phyloP scores from a whole-genome alignment of 1,284 basidiomycete genomes.

The Cutaneotrichosporon cyanovorans region DNA sequence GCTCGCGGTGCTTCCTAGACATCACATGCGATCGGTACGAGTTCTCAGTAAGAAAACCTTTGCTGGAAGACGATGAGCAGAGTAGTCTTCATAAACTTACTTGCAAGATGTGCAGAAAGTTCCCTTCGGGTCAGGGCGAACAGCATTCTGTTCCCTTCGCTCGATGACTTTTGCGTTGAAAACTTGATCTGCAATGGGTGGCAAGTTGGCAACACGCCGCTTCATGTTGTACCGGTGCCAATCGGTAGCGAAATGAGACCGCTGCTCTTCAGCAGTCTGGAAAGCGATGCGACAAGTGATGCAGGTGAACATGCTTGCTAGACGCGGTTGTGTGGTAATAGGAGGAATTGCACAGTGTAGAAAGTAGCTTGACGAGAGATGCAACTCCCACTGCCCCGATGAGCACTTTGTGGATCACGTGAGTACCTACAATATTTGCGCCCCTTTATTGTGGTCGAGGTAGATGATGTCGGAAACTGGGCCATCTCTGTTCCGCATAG shows the following conservation, averaged over 20 bases:
- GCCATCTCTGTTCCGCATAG: no score
- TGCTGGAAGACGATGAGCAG: conserved; percentile 61
- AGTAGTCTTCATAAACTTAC: conserved; percentile 55
- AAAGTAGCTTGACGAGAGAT: no score
- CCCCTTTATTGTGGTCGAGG: no score
- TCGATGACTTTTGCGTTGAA: conserved; percentile 92
- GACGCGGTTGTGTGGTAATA: conserved; percentile 1
- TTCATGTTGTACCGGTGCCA: conserved; percentile 99
- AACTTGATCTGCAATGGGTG: conserved; percentile 67
- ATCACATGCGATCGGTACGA: conserved; percentile 79
- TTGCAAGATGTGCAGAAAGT: conserved; percentile 72
- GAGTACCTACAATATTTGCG: no score
- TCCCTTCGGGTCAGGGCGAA: conserved; percentile 58
- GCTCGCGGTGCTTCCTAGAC: conserved; percentile 87
- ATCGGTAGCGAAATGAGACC: conserved; percentile 86
- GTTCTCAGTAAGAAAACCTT: conserved; percentile 82
- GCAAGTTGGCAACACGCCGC: conserved; percentile 82
- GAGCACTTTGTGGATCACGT: no score
- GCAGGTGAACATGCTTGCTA: conserved; percentile 63
- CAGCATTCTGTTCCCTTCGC: conserved; percentile 62
- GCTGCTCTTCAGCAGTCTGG: conserved; percentile 72
- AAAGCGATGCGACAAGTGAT: conserved; percentile 90
- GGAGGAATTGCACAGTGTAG: conserved; percentile 19
- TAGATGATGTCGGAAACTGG: no score
- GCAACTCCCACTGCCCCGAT: no score